phyloP scores from a whole-genome alignment of 345 rosid species.

The Rubroshorea leprosula region DNA sequence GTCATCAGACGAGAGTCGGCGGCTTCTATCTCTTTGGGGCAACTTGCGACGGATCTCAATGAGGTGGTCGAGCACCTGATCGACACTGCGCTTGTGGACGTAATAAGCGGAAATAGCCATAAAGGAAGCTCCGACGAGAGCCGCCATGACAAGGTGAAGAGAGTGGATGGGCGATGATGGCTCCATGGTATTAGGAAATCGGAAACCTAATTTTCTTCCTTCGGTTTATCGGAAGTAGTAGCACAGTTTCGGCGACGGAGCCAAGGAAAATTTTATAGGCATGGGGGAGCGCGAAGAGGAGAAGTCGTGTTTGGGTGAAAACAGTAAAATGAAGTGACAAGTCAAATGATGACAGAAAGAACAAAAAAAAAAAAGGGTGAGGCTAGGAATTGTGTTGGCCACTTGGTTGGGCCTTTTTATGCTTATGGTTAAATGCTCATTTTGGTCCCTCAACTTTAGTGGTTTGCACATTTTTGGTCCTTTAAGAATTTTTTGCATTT shows the following conservation, averaged over 20 bases:
- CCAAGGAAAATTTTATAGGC: background rate
- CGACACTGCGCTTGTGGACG: conserved; percentile 52
- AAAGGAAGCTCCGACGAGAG: conserved; percentile 49
- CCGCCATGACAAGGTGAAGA: conserved; percentile 49
- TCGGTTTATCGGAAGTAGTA: no score
- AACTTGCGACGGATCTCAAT: conserved; percentile 28
- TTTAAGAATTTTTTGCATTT: no score
- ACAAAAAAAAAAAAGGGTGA: no score
- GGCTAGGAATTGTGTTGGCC: no score
- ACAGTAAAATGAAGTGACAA: no score
- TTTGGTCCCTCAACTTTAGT: no score
- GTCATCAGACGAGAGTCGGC: background rate
- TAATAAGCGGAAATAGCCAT: conserved; percentile 52
- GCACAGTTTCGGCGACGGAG: background rate
- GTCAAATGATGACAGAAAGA: no score
- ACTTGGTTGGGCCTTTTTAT: no score
- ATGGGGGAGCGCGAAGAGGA: background rate
- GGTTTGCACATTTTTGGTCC: no score
- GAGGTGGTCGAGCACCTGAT: conserved; percentile 42
- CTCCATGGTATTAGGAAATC: conserved; percentile 9
- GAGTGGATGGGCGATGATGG: conserved; percentile 12
- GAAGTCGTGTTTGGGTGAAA: background rate
- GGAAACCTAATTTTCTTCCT: conserved; percentile 13
- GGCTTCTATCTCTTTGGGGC: background rate
- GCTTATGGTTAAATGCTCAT: no score